Conservation (phyloP, 2,329 filamentous ascomycete genomes). For the Plectosphaerella cucumerina region DNA sequence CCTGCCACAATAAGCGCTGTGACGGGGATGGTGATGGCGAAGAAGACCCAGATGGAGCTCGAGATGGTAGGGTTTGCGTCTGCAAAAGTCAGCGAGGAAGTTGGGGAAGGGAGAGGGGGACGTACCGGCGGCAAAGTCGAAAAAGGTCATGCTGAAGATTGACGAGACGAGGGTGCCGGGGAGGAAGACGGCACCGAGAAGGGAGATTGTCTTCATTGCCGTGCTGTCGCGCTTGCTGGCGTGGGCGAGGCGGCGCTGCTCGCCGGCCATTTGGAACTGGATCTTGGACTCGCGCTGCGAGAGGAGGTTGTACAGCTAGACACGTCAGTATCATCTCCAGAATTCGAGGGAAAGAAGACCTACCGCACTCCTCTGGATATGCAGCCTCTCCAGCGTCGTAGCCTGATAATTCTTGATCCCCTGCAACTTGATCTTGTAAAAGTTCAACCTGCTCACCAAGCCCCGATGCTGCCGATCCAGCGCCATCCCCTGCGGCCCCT, state of each 20-base stretch:
- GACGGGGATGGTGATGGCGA: constrained; percentile 55
- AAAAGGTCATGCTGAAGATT: constrained; percentile 64
- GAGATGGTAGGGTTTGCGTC: constrained; percentile 40
- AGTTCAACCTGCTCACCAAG: constrained; percentile 51
- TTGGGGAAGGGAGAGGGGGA: constrained; percentile 4
- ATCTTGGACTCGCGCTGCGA: constrained; percentile 61
- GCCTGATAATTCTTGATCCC: constrained; percentile 61
- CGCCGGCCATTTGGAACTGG: constrained; percentile 58
- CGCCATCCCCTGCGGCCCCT: constrained; percentile 16
- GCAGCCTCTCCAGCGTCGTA: constrained; percentile 55
- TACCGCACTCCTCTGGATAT: constrained; percentile 59
- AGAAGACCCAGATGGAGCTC: constrained; percentile 57
- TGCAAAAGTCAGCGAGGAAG: constrained; percentile 7
- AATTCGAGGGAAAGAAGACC: constrained; percentile 17
- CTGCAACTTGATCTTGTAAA: constrained; percentile 56
- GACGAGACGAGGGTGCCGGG: constrained; percentile 60
- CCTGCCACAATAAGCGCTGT: constrained; percentile 49
- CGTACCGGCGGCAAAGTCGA: constrained; percentile 52
- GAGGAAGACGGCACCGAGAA: constrained; percentile 60
- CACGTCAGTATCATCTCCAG: not conserved
- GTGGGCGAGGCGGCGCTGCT: constrained; percentile 55
- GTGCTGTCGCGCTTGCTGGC: constrained; percentile 58
- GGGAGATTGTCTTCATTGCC: constrained; percentile 61
- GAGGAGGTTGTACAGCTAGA: constrained; percentile 61
- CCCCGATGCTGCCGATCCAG: constrained; percentile 45